Conservation (phyloP, 495 filamentous ascomycete species). For the Penicillium waksmanii region DNA sequence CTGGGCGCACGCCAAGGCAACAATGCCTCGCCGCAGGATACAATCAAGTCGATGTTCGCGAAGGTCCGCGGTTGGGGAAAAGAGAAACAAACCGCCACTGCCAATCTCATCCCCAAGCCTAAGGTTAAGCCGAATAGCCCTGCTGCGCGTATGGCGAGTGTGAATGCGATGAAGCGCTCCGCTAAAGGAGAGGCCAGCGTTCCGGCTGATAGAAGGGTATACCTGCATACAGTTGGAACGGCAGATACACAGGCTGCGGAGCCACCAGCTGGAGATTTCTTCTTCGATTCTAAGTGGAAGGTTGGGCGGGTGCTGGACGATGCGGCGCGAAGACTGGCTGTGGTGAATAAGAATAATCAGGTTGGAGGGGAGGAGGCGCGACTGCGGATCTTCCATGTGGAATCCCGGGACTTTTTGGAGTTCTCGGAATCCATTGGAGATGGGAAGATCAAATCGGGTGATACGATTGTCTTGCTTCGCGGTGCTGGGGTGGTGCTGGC, state of each 20-base stretch:
- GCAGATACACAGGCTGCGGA: conserved; percentile 80
- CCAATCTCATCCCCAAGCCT: conserved; percentile 41
- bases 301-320: conserved; percentile 87
- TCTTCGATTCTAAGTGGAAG: conserved; percentile 83
- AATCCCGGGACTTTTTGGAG: conserved; percentile 80
- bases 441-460: conserved; percentile 72
- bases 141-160: conserved; percentile 60
- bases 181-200: conserved; percentile 89
- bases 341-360: conserved; percentile 89
- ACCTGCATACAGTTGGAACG: conserved; percentile 75
- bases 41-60: conserved; percentile 62
- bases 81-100: conserved; percentile 55
- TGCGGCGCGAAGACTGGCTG: conserved; percentile 77
- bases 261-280: conserved; percentile 79
- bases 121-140: conserved; percentile 64
- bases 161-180: conserved; percentile 76
- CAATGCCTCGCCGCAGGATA: conserved; percentile 41
- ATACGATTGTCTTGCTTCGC: conserved; percentile 86
- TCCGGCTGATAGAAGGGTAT: conserved; percentile 77
- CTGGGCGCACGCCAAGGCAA: conserved; percentile 57
- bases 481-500: conserved; percentile 70
- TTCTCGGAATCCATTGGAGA: conserved; percentile 77
- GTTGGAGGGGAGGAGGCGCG: conserved; percentile 74
- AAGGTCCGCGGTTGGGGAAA: conserved; percentile 70
- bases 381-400: conserved; percentile 87